Evolutionary conservation across 805 yeast species (phyloP).

Genomic region (Zygoascus tannicola): DNA sequence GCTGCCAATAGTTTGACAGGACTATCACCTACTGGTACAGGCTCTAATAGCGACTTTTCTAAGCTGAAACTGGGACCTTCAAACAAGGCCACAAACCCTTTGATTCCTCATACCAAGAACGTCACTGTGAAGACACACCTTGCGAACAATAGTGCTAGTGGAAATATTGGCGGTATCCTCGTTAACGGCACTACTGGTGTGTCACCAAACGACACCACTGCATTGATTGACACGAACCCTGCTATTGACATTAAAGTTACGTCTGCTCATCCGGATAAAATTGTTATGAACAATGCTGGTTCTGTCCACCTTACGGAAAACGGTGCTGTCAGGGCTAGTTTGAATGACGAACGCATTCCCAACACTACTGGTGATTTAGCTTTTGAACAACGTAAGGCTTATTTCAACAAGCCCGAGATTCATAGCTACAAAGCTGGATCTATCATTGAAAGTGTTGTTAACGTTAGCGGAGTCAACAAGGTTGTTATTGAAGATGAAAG

Average conservation of each 20-base stretch:
- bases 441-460: slow-evolving; percentile 73
- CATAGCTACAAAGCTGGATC: slow-evolving; percentile 40
- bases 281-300: slow-evolving; percentile 11
- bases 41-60: background rate
- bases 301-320: slow-evolving; percentile 17
- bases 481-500: slow-evolving; percentile 64
- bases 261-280: slow-evolving; percentile 2
- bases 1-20: background rate
- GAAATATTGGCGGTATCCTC: background rate
- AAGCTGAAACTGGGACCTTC: slow-evolving; percentile 38
- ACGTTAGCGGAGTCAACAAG: slow-evolving; percentile 74
- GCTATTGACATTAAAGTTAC: background rate
- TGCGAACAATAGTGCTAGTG: background rate
- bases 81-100: slow-evolving; percentile 62
- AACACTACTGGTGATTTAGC: slow-evolving; percentile 5
- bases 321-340: slow-evolving; percentile 14
- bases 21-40: background rate
- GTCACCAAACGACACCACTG: background rate
- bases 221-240: background rate
- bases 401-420: slow-evolving; percentile 14
- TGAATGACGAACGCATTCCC: slow-evolving; percentile 1
- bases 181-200: background rate
- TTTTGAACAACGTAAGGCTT: background rate
- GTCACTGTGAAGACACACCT: slow-evolving; percentile 47
- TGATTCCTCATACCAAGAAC: slow-evolving; percentile 49